Evolutionary conservation across 75 land plant genomes (phyloP).

Genomic region (Picea glauca): DNA sequence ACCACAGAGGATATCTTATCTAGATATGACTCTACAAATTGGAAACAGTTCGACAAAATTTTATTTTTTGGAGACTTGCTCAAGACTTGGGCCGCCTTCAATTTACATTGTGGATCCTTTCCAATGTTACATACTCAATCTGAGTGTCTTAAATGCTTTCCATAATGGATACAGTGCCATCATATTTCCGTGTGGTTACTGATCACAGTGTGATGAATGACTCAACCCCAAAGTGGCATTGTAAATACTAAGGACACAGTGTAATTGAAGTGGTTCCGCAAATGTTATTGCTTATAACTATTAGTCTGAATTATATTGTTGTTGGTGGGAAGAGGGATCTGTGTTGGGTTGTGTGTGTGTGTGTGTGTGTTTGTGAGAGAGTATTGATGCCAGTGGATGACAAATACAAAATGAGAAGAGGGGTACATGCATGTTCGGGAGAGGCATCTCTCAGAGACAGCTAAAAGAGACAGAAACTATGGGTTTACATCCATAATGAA

Average conservation of each 20-base stretch:
- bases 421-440: background rate
- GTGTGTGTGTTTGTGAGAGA: background rate
- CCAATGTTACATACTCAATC: no score
- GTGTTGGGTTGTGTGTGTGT: background rate
- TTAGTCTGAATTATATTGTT: background rate
- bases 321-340: background rate
- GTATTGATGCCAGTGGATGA: background rate
- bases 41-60: background rate
- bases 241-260: background rate
- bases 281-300: background rate
- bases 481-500: background rate
- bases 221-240: background rate
- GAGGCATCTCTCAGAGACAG: background rate
- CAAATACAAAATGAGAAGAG: background rate
- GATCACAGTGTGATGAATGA: background rate
- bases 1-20: background rate
- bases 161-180: no score
- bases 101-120: no score
- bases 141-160: no score
- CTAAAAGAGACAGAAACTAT: background rate
- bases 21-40: background rate
- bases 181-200: no score
- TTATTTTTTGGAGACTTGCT: background rate
- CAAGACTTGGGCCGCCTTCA: no score
- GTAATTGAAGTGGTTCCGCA: conserved; percentile 3